Evolutionary conservation across 192 early-diverging fungal genomes (phyloP).

Genomic region (Umbelopsis ramanniana): DNA sequence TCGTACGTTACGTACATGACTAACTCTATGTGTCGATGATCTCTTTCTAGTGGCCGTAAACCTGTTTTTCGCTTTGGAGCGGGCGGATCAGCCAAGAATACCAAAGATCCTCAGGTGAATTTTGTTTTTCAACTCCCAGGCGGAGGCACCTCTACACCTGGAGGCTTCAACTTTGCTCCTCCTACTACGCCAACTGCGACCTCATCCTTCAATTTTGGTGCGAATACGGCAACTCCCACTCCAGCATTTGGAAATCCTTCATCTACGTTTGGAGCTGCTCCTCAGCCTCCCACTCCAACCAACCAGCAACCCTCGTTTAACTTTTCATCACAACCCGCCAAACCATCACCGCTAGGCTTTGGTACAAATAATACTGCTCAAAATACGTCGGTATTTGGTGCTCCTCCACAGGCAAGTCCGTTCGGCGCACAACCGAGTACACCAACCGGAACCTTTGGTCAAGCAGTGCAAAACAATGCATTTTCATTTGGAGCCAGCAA

Average conservation of each 20-base stretch:
- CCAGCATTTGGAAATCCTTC: conserved; percentile 5
- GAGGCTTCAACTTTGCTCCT: conserved; percentile 18
- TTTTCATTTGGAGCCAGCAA: neutral
- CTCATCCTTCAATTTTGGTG: conserved; percentile 11
- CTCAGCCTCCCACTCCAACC: neutral
- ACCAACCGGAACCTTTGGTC: neutral
- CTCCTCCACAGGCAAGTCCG: neutral
- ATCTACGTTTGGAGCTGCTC: neutral
- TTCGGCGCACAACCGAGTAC: conserved; percentile 7
- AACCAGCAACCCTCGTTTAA: neutral
- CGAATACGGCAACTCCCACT: neutral
- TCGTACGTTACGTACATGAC: neutral
- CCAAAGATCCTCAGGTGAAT: conserved; percentile 20
- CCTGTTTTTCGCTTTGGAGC: conserved; percentile 18
- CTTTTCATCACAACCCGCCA: conserved; percentile 1
- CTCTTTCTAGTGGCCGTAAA: neutral
- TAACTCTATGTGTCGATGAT: neutral
- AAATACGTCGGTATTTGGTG: neutral
- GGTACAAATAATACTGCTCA: neutral
- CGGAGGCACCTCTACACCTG: conserved; percentile 1
- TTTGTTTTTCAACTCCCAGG: conserved; percentile 22
- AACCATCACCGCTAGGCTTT: neutral
- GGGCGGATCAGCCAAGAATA: conserved; percentile 17
- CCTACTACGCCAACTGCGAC: neutral
- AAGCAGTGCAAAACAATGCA: neutral